Evolutionary conservation across 2,329 filamentous ascomycete species (phyloP).

Genomic region (Hypoxylon sp.): DNA sequence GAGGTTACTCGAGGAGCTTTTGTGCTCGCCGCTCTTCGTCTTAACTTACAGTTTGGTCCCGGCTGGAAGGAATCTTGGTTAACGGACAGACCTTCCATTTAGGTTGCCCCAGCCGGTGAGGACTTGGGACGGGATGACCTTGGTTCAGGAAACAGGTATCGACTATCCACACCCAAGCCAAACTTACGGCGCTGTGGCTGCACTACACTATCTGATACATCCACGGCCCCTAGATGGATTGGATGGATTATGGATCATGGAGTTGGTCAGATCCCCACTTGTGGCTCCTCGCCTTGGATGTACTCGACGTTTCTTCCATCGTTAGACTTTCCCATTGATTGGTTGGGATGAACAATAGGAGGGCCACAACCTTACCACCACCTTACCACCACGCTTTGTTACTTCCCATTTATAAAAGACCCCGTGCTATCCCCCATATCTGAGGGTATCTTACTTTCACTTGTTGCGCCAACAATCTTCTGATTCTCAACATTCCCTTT

Average conservation of each 20-base stretch:
- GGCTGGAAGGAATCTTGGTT: conserved; percentile 22
- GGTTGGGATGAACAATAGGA: conserved; percentile 43
- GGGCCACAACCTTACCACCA: conserved; percentile 29
- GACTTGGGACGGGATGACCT: conserved; percentile 26
- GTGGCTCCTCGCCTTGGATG: conserved; percentile 18
- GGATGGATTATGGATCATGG: conserved; percentile 37
- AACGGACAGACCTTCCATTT: conserved; percentile 26
- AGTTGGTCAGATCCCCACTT: conserved; percentile 22
- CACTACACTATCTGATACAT: conserved; percentile 40
- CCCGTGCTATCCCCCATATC: conserved; percentile 29
- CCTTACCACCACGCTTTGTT: conserved; percentile 38
- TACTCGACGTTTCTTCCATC: conserved; percentile 34
- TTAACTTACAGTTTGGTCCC: conserved; percentile 19
- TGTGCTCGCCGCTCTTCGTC: conserved; percentile 25
- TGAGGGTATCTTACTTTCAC: conserved; percentile 17
- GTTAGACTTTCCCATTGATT: conserved; percentile 34
- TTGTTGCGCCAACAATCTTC: conserved; percentile 36
- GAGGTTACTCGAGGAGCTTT: conserved; percentile 13
- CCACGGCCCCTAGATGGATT: conserved; percentile 41
- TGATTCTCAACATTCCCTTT: conserved; percentile 46
- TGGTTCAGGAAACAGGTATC: conserved; percentile 45
- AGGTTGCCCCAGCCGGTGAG: conserved; percentile 17
- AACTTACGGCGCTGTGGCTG: conserved; percentile 28
- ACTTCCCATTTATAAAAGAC: conserved; percentile 45
- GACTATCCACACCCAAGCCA: conserved; percentile 24